These are phyloP conservation scores for Cladobotryum protrusum DNA, from an alignment of 2,329 filamentous ascomycete species.

Conservation along the genomic window DNA sequence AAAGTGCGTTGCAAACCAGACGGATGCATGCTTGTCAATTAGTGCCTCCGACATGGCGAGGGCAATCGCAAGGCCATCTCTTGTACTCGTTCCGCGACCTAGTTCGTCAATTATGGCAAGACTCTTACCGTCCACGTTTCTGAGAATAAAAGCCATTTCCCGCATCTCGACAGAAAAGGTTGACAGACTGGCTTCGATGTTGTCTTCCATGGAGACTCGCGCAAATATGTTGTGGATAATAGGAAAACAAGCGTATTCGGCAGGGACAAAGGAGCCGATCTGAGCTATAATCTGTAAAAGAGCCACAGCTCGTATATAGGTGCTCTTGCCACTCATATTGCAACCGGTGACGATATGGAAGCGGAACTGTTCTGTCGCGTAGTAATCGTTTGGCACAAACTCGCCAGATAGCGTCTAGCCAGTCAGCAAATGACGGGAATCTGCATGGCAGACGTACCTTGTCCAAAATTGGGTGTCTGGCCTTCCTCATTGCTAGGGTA, in stretches of 20 bases:
- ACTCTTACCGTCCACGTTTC: slow-evolving; percentile 70
- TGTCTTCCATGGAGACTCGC: slow-evolving; percentile 79
- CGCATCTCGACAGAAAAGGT: slow-evolving; percentile 95
- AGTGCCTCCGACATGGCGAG: slow-evolving; percentile 85
- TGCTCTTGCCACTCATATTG: slow-evolving; percentile 98
- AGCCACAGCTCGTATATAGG: slow-evolving; percentile 81
- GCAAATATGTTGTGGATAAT: slow-evolving; percentile 82
- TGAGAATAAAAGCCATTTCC: slow-evolving; percentile 87
- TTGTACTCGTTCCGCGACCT: slow-evolving; percentile 81
- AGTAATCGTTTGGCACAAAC: slow-evolving; percentile 87
- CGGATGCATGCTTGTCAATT: slow-evolving; percentile 67
- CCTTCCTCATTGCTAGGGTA: slow-evolving; percentile 65
- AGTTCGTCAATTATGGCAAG: slow-evolving; percentile 87
- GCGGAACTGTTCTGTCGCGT: slow-evolving; percentile 69
- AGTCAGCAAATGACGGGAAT: neutral
- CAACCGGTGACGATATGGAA: slow-evolving; percentile 94
- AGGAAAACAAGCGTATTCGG: slow-evolving; percentile 73
- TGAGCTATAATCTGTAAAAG: slow-evolving; percentile 90
- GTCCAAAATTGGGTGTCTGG: slow-evolving; percentile 74
- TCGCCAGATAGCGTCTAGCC: slow-evolving; percentile 53
- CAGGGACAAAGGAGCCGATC: slow-evolving; percentile 84
- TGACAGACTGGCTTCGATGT: slow-evolving; percentile 82
- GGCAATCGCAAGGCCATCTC: slow-evolving; percentile 84
- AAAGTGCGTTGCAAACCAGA: slow-evolving; percentile 96
- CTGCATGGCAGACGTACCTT: slow-evolving; percentile 35